Evolutionary conservation across 2,329 filamentous ascomycete genomes (phyloP), one percentile per base, ranked within the genome.

Genomic region (Xylaria sp.): DNA sequence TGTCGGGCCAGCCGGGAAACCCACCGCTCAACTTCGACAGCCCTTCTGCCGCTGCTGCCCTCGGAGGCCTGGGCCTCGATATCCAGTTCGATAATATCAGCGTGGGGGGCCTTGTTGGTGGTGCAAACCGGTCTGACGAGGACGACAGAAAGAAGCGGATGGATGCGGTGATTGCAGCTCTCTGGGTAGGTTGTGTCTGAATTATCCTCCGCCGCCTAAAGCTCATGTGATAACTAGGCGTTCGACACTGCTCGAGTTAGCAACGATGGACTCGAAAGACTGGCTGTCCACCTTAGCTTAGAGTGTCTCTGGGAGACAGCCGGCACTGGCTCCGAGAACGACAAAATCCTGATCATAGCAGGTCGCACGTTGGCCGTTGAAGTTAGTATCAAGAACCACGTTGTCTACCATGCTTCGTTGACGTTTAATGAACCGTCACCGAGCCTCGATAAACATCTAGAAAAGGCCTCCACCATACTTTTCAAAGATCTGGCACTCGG

Each of bases 181-280:
- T 87, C 8, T 79, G 79, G 67, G 84, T 85, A 73, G 78, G 73
- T 38, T 47, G 73, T 80, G n/a, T 72, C 80, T 33, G 71, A 73
- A 35, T 73, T 70, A 35, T 69, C 78, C 21, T 73, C 71, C 33
- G 29, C 68, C 56, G 71, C 75, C 59, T 73, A 70, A 17, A 37
- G 38, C 37, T 70, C 62, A 64, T 35, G 6, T 43, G 17, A 9
- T 47, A 5, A 29, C 7, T 46, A 72, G 72, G 31, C 49, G 3
- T 63, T 63, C 21, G 77, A 75, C 68, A 85, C 85, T 64, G 89
- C 89, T 3, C 78, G 87, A 40, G 87, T 94, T 37, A 91, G 90
- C 67, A 89, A 91, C 70, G 87, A 90, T 29, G 90, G 90, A 2
- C 80, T 95, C n/a, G 87, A 90, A 73, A 83, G 90, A 55, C 78